These are phyloP conservation scores for Colletotrichum sp. DNA, from an alignment of 2,329 filamentous ascomycete species.

Conservation along the genomic window DNA sequence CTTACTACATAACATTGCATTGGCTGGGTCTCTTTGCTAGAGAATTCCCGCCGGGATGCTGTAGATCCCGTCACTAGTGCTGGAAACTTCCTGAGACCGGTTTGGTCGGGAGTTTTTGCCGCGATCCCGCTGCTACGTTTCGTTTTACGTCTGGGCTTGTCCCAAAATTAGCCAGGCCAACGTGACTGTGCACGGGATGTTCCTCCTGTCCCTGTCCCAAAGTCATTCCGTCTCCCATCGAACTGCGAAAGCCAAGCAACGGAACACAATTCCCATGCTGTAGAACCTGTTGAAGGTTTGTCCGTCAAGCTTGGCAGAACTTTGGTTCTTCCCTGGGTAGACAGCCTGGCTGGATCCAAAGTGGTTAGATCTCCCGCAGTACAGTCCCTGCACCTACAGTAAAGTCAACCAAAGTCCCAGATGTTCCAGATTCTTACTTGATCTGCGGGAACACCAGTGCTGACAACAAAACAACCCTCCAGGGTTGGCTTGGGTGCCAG, in stretches of 20 bases:
- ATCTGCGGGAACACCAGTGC: not conserved
- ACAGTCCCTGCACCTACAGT: not conserved
- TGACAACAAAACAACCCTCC: not conserved
- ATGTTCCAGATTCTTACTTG: not conserved
- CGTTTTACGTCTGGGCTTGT: not conserved
- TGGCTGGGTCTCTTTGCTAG: not conserved
- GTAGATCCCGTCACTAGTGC: not conserved
- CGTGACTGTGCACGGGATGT: not conserved
- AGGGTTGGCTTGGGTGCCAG: not conserved
- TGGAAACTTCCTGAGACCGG: slow-evolving; percentile 1
- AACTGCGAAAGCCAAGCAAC: not conserved
- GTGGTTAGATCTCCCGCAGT: not conserved
- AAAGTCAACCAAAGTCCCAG: not conserved
- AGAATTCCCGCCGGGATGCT: not conserved
- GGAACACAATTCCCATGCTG: not conserved
- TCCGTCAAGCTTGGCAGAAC: not conserved
- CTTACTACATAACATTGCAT: not conserved
- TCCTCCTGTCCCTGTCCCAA: not conserved
- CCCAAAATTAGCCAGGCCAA: not conserved
- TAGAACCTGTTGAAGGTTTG: not conserved
- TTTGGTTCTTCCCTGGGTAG: not conserved
- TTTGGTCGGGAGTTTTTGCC: not conserved
- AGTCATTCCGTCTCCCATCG: not conserved
- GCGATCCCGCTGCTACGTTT: not conserved
- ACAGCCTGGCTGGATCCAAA: not conserved